Evolutionary conservation across 495 filamentous ascomycete genomes (phyloP), one percentile per base, ranked within the genome.

Genomic region (Neurospora sp.): DNA sequence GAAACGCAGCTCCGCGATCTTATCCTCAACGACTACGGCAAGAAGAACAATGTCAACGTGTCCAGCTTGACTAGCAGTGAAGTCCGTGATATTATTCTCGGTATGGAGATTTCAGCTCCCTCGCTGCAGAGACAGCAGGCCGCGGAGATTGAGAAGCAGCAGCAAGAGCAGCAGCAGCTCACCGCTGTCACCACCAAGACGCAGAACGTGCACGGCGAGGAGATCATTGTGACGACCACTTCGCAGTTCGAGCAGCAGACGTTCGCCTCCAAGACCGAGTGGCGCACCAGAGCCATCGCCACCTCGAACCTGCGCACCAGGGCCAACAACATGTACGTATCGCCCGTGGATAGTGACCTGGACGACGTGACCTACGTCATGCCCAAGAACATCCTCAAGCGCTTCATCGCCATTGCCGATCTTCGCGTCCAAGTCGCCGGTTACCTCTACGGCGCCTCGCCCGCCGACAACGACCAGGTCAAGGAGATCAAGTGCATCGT

Each of bases 11-110:
- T 99, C 70, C 90, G 96, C 77, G 96, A 99, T 86, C 83, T 99
- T 71, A 98, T 99, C 76, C 81, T 99, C 73, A 97, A 98, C 73
- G 96, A 99, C 81, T 99, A 99, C 78, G 96, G 96, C 77, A 98
- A 98, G 89, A 98, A 98, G 87, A 99, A 98, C 83, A 98, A 98
- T 77, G 96, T 99, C 84, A 98, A 98, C 79, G 94, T 95, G 31
- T 96, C 96, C 20, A 96, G 93, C 78, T 87, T 99, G 83, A 99
- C 96, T 0, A 97, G 90, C 76, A 96, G 91, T 77, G 96, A 99
- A 88, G 95, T 99, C 48, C 90, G 96, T 72, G 96, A 99, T 80
- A 99, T 99, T 78, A 99, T 99, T 77, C 85, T 99, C 74, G 96
- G 96, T 88, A 99, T 99, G 96, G 96, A 99, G 82, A 99, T 99